Evolutionary conservation across 768 basidiomycete genomes (phyloP).

Genomic region (Calocybe gangraenosa): DNA sequence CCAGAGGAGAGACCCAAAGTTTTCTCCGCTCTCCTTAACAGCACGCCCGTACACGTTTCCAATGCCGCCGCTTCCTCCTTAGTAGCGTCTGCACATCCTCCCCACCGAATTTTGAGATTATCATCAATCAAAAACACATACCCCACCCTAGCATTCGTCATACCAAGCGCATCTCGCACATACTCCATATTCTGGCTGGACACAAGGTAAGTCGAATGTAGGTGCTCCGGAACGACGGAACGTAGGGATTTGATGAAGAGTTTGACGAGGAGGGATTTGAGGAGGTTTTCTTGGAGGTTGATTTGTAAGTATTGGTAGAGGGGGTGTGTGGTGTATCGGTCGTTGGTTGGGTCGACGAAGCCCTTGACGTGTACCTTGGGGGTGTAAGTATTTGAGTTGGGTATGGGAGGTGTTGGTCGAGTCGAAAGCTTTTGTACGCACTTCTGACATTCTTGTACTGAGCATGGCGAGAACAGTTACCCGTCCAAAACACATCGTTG

Average conservation of each 20-base stretch:
- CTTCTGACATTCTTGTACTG: slow-evolving; percentile 87
- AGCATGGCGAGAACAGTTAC: slow-evolving; percentile 80
- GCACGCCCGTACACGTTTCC: slow-evolving; percentile 62
- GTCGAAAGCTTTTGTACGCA: slow-evolving; percentile 22
- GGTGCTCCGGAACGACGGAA: slow-evolving; percentile 52
- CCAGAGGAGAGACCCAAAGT: slow-evolving; percentile 7
- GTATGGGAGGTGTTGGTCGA: neutral
- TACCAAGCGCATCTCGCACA: slow-evolving; percentile 77
- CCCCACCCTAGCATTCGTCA: slow-evolving; percentile 87
- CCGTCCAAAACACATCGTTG: slow-evolving; percentile 68
- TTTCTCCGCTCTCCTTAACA: slow-evolving; percentile 55
- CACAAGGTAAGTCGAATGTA: slow-evolving; percentile 72
- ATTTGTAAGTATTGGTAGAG: slow-evolving; percentile 76
- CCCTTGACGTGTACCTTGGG: slow-evolving; percentile 72
- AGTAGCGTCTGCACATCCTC: slow-evolving; percentile 82
- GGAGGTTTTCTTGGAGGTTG: slow-evolving; percentile 90
- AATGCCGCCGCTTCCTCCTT: slow-evolving; percentile 66
- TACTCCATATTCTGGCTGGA: slow-evolving; percentile 86
- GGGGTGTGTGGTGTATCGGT: slow-evolving; percentile 48
- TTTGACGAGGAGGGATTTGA: slow-evolving; percentile 87
- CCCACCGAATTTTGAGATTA: slow-evolving; percentile 86
- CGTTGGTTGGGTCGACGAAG: slow-evolving; percentile 57
- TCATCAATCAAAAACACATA: slow-evolving; percentile 91
- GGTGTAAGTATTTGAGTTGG: neutral
- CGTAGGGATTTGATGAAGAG: slow-evolving; percentile 79